Evolutionary conservation across 2,329 filamentous ascomycete genomes (phyloP), one percentile per base, ranked within the genome.

Genomic region (Ceratocystis huliohia): DNA sequence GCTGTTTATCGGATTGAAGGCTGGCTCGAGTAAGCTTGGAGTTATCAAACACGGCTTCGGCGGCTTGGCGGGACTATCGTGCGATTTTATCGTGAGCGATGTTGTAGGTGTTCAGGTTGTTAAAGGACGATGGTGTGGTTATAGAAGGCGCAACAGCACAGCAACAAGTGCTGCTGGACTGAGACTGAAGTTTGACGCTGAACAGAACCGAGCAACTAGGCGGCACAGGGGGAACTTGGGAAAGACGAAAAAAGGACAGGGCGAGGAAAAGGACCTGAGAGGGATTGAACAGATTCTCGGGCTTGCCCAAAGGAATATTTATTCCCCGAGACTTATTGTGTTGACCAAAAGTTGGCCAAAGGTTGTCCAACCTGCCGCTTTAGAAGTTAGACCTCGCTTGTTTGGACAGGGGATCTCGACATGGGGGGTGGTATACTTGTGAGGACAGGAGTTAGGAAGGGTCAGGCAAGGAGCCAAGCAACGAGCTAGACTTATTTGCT

Each of bases 311-410:
- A 59, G 56, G 56, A 59, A 48, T 63, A 63, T 63, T 63, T 63
- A 63, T 63, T 63, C 44, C 61, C 61, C 46, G 61, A 63, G 61
- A 63, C 61, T 46, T 30, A 17, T 22, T 63, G 61, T 50, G 46
- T 63, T 30, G 61, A 46, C 25, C 61, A 48, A 63, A 37, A 45
- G 25, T 25, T 41, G 37, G 10, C 37, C 37, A 41, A 41, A 41
- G 37, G 50, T 30, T 63, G 65, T 66, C 61, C 48, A 59, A 50
- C 65, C 61, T 66, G 53, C 65, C 22, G 65, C 61, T 66, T 66
- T 64, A 30, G 57, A 64, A 57, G 65, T 64, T 48, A 41, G 65
- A 66, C 64, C 65, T 66, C 65, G 65, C 65, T 66, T 66, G 61
- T n/a, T 30, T 41, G 46, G 25, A 63, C 65, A 66, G 56, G 65